Conservation (phyloP, 306 rosid species). For the Biancaea sappan region DNA sequence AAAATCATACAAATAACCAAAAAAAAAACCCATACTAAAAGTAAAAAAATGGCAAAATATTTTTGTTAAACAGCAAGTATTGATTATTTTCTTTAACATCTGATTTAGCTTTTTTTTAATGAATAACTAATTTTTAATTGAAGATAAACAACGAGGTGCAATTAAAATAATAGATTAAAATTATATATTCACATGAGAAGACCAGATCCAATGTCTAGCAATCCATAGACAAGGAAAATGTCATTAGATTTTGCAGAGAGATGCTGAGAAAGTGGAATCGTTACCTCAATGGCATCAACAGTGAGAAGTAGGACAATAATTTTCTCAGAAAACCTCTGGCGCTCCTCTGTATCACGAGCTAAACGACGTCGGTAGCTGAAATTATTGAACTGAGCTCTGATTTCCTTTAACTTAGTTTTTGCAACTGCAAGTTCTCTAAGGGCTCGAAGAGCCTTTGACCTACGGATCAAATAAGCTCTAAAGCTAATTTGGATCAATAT, state of each 20-base stretch:
- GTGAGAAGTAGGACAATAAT: conserved; percentile 73
- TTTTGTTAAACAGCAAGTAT: neutral
- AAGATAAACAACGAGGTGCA: neutral
- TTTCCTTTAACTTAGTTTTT: conserved; percentile 67
- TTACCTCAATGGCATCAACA: conserved; percentile 73
- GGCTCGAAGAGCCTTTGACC: conserved; percentile 70
- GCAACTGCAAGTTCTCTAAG: conserved; percentile 70
- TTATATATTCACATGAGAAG: neutral
- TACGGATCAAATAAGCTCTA: conserved; percentile 65
- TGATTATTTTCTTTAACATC: neutral
- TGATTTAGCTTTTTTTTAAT: too few species aligned
- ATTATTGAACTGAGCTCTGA: conserved; percentile 59
- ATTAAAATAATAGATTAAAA: neutral
- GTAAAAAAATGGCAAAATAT: too few species aligned
- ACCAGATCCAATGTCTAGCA: neutral
- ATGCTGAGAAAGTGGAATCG: neutral
- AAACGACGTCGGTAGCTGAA: conserved; percentile 51
- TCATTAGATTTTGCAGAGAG: neutral
- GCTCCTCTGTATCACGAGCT: conserved; percentile 57
- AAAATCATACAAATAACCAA: too few species aligned
- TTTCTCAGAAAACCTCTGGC: conserved; percentile 66
- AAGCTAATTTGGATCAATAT: conserved; percentile 59
- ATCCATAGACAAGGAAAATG: neutral
- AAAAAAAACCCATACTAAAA: too few species aligned
- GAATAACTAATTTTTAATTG: neutral